Base-by-base conservation (phyloP, 345 rosid species). In the Gynandropsis gynandra region DNA sequence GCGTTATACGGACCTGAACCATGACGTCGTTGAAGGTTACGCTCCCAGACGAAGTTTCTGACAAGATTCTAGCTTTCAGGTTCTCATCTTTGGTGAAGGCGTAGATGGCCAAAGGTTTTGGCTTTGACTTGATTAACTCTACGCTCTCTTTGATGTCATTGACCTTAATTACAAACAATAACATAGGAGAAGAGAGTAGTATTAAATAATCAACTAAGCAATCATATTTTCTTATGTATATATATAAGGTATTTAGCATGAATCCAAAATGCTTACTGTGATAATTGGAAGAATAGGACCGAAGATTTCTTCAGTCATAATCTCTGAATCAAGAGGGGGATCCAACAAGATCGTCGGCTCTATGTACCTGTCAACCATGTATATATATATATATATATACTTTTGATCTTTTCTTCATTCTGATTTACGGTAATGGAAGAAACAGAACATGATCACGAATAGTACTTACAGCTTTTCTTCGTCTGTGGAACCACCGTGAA, bases 251-350 rank as follows among this genome's bases (percentile, higher is more conserved):
- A 10, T 39, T 20, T 5, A 18, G 12, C 4, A 44, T 52, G 10
- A 31, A 47, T 47, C n/a, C n/a, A n/a, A n/a, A n/a, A 66, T 66
- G 16, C 81, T 75, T 50, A 84, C 98, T 2, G 92, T 84, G 48
- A 90, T 79, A 48, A 90, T 77, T 4, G 98, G 98, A 17, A 90
- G 85, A 47, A 90, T 21, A 3, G 98, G 95, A 15, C 98, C 98
- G 52, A 90, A 90, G 16, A 90, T 79, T 77, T 90, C 96, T 52
- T 90, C 95, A 36, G 68, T 76, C 98, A 90, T 84, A 4, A 90
- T 64, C 32, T 56, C 71, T 18, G 92, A 70, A 24, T 82, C 45
- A 58, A 77, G 85, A 0, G 96, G 93, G 45, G 95, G 95, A 74
- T 90, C 77, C 51, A 90, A 35, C 70, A 90, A 53, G 57, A 90